These are phyloP conservation scores for Pseudisothecium myosuroides DNA, from an alignment of 225 moss, liverwort and hornwort genomes.

Conservation along the genomic window DNA sequence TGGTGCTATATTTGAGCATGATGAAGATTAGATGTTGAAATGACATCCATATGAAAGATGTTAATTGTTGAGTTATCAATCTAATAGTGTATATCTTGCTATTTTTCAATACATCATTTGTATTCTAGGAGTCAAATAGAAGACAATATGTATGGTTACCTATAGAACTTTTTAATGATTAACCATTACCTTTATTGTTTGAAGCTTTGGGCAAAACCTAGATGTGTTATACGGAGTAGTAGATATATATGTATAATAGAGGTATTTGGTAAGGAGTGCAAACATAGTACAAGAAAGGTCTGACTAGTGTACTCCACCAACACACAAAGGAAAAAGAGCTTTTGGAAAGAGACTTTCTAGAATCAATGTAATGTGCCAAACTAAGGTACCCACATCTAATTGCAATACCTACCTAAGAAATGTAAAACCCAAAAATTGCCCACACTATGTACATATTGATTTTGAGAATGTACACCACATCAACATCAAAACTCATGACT, in stretches of 20 bases:
- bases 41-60: neutral
- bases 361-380: neutral
- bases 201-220: neutral
- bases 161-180: rapidly evolving
- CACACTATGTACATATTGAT: neutral
- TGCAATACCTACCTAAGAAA: neutral
- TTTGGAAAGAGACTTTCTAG: neutral
- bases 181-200: too few species aligned
- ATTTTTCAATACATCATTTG: neutral
- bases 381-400: neutral
- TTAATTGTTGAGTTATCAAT: neutral
- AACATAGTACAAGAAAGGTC: neutral
- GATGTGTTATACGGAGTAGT: neutral
- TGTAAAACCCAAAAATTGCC: neutral
- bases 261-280: neutral
- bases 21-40: too few species aligned
- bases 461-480: neutral
- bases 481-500: neutral
- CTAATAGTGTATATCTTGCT: too few species aligned
- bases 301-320: neutral
- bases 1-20: neutral
- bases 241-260: neutral
- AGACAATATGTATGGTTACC: neutral
- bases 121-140: neutral
- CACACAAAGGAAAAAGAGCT: neutral